A percentile compares a stretch with the other conserved stretches of the same genome.
phyloP scores from a whole-genome alignment of 768 basidiomycete species.

The Trametes meyenii region DNA sequence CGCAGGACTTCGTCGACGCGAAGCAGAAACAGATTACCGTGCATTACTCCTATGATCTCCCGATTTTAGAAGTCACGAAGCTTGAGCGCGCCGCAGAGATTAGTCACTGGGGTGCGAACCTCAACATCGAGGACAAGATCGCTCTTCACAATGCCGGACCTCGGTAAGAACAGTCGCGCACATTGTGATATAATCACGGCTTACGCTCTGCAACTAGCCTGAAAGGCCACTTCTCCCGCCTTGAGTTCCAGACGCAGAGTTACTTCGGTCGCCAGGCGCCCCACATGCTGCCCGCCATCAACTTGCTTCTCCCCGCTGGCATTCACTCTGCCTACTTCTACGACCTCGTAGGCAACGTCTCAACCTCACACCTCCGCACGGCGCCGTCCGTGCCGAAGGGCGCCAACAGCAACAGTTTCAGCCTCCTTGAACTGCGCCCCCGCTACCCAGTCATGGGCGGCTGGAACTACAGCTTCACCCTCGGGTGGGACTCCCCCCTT shows the following conservation, averaged over 20 bases:
- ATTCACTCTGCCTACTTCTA: conserved; percentile 86
- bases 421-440: conserved; percentile 80
- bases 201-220: conserved; percentile 52
- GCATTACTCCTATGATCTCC: conserved; percentile 83
- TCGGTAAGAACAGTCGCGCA: conserved; percentile 54
- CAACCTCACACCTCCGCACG: conserved; percentile 82
- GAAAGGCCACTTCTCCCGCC: conserved; percentile 93
- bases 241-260: conserved; percentile 78
- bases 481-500: conserved; percentile 92
- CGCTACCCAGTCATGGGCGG: conserved; percentile 94
- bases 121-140: conserved; percentile 92
- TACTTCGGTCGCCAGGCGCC: conserved; percentile 69
- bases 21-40: conserved; percentile 69
- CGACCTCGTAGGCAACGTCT: conserved; percentile 94
- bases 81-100: conserved; percentile 84
- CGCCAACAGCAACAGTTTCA: conserved; percentile 54
- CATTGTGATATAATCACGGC: neutral
- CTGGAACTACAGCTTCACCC: conserved; percentile 95
- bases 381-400: conserved; percentile 65
- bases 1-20: conserved; percentile 53
- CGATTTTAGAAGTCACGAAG: conserved; percentile 73
- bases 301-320: conserved; percentile 81
- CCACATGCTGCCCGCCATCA: conserved; percentile 72
- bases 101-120: conserved; percentile 95
- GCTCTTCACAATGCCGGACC: conserved; percentile 89